These are phyloP conservation scores for Takashimella koratensis DNA, from an alignment of 1,284 basidiomycete species.

Conservation along the genomic window DNA sequence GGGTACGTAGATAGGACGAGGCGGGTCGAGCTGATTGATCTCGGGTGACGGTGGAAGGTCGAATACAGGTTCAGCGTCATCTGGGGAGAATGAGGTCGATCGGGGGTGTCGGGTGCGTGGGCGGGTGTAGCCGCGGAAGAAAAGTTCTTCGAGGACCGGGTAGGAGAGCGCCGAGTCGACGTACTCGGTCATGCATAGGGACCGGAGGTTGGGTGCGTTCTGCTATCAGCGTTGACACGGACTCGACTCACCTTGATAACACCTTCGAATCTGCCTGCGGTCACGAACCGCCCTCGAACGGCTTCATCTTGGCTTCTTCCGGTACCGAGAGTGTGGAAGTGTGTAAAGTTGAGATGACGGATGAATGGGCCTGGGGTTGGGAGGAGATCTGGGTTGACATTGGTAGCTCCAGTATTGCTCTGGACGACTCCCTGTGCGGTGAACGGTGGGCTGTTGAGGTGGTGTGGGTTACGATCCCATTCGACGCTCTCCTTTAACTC, in stretches of 20 bases:
- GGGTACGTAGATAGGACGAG: constrained; percentile 40
- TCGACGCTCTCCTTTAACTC: constrained; percentile 12
- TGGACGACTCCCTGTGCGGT: too few relatives aligned
- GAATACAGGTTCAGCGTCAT: constrained; percentile 50
- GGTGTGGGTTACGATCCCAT: not conserved
- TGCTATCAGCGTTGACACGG: constrained; percentile 34
- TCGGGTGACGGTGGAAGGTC: not conserved
- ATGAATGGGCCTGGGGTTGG: constrained; percentile 46
- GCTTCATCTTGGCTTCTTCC: constrained; percentile 86
- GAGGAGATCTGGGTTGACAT: constrained; percentile 38
- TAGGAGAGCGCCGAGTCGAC: constrained; percentile 86
- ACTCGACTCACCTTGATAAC: constrained; percentile 66
- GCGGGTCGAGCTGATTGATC: constrained; percentile 23
- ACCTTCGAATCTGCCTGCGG: constrained; percentile 74
- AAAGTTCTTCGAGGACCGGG: constrained; percentile 75
- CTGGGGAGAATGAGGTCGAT: constrained; percentile 36
- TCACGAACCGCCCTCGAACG: constrained; percentile 85
- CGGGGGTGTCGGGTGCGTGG: constrained; percentile 26
- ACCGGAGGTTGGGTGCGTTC: constrained; percentile 77
- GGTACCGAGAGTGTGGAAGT: constrained; percentile 93
- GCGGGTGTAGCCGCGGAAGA: constrained; percentile 64
- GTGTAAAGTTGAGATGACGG: constrained; percentile 80
- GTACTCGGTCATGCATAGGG: constrained; percentile 90
- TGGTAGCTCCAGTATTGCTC: constrained; percentile 12
- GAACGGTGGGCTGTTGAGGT: not conserved